Base-by-base conservation (phyloP, 352 stramenopile species). In the Phytopythium cucurbitacearum region DNA sequence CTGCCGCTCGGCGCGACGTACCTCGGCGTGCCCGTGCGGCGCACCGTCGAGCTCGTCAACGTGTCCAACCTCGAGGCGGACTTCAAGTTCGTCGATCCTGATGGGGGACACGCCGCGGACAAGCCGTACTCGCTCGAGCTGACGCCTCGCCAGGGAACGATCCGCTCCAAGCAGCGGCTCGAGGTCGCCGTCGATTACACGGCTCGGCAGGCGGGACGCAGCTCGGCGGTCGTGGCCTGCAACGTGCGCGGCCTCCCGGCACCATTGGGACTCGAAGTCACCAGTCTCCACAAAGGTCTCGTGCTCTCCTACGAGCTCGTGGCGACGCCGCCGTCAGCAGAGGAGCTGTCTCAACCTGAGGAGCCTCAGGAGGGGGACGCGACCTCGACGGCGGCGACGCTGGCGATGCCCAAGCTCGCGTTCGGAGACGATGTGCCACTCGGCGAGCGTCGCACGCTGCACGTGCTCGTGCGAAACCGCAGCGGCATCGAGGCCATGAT, bases 261-360 rank as follows among this genome's bases (percentile, higher is more conserved):
- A 5, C 80, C 76, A 10, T 57, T 94, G n/a, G 80, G 83, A 0
- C 61, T 91, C 13, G 80, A 91, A 37, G 44, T 91, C 38, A 60
- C 43, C 5, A 82, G 80, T 13, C 80, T 69, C 34, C 83, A 94
- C 57, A 88, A 89, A 38, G 83, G 83, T 6, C 70, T 94, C 33
- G 73, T 91, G 47, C 62, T 94, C 7, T 77, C 78, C n/a, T 94
- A 94, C 51, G 79, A 89, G 38, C 60, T 91, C 5, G 44, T 85
- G 28, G 48, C 43, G 9, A 37, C 12, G 1, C 15, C 28, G 16
- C 12, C 48, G 12, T 12, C 48, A 13, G 32, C 33, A 7, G 44
- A 50, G 6, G 33, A 8, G 12, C 9, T 5, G 28, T 3, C 21
- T 7, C 21, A 12, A 9, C 11, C 12, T 1, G 21, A 44, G 5